Conservation (phyloP, 345 rosid genomes). For the Gossypium raimondii region DNA sequence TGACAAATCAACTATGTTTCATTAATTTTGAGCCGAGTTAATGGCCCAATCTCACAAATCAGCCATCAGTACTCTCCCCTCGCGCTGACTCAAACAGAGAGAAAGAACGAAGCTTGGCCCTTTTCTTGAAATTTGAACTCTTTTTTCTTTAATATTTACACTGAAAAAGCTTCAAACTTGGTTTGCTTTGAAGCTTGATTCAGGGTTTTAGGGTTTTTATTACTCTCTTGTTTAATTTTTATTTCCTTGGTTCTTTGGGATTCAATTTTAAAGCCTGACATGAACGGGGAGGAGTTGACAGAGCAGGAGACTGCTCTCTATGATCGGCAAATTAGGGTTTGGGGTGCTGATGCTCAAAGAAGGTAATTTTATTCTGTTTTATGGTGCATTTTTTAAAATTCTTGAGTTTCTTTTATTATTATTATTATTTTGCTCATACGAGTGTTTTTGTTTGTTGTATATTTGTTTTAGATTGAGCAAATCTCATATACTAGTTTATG, state of each 20-base stretch:
- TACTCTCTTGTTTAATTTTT: background rate
- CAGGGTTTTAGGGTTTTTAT: background rate
- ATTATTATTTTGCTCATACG: background rate
- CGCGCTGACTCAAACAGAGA: background rate
- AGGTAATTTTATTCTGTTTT: constrained; percentile 36
- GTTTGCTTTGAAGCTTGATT: background rate
- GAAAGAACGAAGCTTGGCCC: background rate
- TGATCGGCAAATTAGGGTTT: constrained; percentile 97
- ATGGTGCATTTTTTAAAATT: background rate
- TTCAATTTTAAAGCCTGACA: constrained; percentile 25
- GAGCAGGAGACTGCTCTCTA: constrained; percentile 95
- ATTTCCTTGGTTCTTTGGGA: no score
- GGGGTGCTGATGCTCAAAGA: constrained; percentile 97
- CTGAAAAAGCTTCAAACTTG: background rate
- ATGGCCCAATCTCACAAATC: background rate
- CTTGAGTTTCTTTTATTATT: background rate
- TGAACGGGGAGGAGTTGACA: constrained; percentile 91
- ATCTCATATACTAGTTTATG: constrained; percentile 72
- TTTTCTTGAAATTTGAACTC: background rate
- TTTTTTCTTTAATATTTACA: background rate
- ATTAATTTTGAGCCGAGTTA: background rate
- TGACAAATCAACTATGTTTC: background rate
- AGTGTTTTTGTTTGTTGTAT: background rate
- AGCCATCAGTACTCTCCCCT: background rate
- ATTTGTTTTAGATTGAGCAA: constrained; percentile 59